Percentiles rank a stretch among this genome's conserved stretches.
phyloP scores from a whole-genome alignment of 208 protist genomes.

The Acanthamoeba sp. region DNA sequence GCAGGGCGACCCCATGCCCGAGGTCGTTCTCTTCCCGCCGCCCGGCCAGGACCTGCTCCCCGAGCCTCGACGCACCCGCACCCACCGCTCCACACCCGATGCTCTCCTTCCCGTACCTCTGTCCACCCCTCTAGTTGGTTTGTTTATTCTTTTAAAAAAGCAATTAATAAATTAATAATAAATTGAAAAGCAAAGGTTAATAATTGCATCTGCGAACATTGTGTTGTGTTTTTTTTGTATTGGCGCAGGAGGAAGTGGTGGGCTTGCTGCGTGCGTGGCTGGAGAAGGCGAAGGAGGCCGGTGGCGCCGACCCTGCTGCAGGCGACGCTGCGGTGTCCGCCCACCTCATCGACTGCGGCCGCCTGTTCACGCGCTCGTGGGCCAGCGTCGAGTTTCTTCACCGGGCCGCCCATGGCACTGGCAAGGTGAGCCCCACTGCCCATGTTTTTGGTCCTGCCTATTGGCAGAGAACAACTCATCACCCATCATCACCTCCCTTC shows the following conservation, averaged over 20 bases:
- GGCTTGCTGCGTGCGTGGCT: neutral
- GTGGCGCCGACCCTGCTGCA: neutral
- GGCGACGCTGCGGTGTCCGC: neutral
- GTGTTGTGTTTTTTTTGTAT: neutral
- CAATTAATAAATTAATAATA: neutral
- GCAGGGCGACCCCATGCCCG: slow-evolving; percentile 37
- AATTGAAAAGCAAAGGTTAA: too few relatives aligned
- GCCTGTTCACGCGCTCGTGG: slow-evolving; percentile 6
- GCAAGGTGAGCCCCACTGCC: slow-evolving; percentile 15
- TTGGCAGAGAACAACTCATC: too few relatives aligned
- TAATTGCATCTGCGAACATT: too few relatives aligned
- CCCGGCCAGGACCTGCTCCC: neutral
- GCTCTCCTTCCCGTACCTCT: slow-evolving; percentile 28
- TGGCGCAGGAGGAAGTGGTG: neutral
- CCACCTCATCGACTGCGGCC: slow-evolving; percentile 25
- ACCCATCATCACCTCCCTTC: too few relatives aligned
- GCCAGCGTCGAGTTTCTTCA: neutral
- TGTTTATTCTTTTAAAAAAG: neutral
- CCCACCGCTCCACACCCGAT: neutral
- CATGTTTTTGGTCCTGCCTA: too few relatives aligned
- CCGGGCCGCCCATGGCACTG: neutral
- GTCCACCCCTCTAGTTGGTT: neutral
- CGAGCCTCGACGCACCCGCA: slow-evolving; percentile 7
- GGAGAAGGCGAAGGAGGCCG: neutral
- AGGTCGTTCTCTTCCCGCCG: slow-evolving; percentile 58